Evolutionary conservation across 2,329 filamentous ascomycete species (phyloP).

Genomic region (Colletotrichum cereale): DNA sequence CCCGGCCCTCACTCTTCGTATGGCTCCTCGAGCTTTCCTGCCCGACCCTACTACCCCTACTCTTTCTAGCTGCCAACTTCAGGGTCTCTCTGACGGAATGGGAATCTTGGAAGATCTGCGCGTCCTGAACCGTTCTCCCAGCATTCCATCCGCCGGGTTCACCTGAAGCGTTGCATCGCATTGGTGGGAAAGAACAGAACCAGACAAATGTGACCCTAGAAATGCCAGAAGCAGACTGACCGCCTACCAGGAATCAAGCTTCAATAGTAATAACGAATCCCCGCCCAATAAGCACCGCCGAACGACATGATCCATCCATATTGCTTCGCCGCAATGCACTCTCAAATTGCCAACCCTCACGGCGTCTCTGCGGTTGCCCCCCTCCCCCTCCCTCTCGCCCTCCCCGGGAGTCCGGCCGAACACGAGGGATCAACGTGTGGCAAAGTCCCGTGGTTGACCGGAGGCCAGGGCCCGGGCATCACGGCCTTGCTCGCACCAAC

Average conservation of each 20-base stretch:
- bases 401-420: constrained; percentile 35
- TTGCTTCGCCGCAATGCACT: constrained; percentile 7
- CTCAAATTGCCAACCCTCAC: background rate
- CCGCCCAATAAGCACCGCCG: constrained; percentile 28
- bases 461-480: constrained; percentile 28
- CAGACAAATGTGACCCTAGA: background rate
- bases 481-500: constrained; percentile 12
- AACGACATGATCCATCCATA: constrained; percentile 12
- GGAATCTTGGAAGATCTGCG: constrained; percentile 40
- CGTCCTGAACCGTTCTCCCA: constrained; percentile 22
- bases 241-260: constrained; percentile 19
- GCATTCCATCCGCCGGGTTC: constrained; percentile 34
- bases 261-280: constrained; percentile 23
- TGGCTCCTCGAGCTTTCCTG: constrained; percentile 4
- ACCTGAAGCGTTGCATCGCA: constrained; percentile 39
- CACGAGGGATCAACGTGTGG: constrained; percentile 39
- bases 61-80: constrained; percentile 31
- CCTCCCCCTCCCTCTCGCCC: too few relatives aligned
- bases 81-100: constrained; percentile 23
- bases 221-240: background rate
- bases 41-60: background rate
- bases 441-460: constrained; percentile 36
- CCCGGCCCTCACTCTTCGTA: constrained; percentile 23
- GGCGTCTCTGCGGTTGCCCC: background rate
- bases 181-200: background rate